phyloP scores from a whole-genome alignment of 2,329 filamentous ascomycete species.

The Kalaharituber pfeilii region DNA sequence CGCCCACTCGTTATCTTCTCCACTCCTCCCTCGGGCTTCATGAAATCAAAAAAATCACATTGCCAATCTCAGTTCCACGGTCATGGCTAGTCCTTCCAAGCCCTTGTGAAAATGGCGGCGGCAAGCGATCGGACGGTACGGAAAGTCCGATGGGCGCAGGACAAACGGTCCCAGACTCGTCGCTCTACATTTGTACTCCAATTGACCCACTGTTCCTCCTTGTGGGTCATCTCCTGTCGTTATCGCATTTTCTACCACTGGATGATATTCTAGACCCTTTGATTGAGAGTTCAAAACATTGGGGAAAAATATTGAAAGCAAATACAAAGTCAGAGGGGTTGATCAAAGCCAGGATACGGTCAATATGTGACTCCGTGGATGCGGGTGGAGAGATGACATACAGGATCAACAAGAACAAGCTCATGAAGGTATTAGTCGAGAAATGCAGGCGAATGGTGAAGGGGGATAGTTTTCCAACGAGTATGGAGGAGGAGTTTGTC shows the following conservation, averaged over 20 bases:
- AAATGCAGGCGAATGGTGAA: slow-evolving; percentile 56
- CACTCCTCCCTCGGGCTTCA: slow-evolving; percentile 46
- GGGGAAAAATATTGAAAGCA: slow-evolving; percentile 1
- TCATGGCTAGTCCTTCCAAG: slow-evolving; percentile 41
- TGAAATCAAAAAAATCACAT: slow-evolving; percentile 44
- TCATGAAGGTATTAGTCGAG: slow-evolving; percentile 44
- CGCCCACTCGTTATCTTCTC: slow-evolving; percentile 42
- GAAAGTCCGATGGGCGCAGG: slow-evolving; percentile 13
- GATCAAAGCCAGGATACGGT: slow-evolving; percentile 39
- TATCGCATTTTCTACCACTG: slow-evolving; percentile 39
- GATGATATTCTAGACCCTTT: slow-evolving; percentile 57
- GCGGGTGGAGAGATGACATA: slow-evolving; percentile 76
- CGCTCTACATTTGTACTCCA: slow-evolving; percentile 67
- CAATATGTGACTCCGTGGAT: slow-evolving; percentile 65
- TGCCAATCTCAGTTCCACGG: slow-evolving; percentile 37
- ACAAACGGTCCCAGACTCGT: slow-evolving; percentile 33
- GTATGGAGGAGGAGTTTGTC: slow-evolving; percentile 75
- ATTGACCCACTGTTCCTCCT: slow-evolving; percentile 74
- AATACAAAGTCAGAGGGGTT: background rate
- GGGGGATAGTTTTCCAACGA: slow-evolving; percentile 47
- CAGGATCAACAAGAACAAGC: slow-evolving; percentile 54
- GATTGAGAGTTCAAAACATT: slow-evolving; percentile 26
- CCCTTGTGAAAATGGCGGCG: slow-evolving; percentile 4
- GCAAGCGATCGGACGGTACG: background rate
- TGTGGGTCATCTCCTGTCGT: slow-evolving; percentile 46